Conservation (phyloP, 192 early-diverging fungal genomes). For the Coemansia sp. region DNA sequence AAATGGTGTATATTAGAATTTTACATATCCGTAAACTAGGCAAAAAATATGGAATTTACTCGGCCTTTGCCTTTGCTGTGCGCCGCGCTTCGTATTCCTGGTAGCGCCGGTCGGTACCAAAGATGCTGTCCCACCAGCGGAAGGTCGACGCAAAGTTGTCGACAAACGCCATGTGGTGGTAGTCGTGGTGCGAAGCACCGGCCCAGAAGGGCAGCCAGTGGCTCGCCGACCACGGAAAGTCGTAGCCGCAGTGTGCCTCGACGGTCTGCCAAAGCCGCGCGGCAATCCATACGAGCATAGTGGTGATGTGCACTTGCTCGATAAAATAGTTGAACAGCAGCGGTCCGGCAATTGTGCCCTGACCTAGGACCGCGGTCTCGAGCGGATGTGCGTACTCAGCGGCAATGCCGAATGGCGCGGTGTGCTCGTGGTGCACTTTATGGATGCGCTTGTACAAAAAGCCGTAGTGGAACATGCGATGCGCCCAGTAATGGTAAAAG, state of each 20-base stretch:
- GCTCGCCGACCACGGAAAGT: constrained; percentile 84
- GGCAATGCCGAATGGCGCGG: constrained; percentile 74
- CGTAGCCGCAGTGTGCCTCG: constrained; percentile 76
- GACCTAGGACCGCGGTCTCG: constrained; percentile 68
- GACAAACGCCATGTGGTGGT: constrained; percentile 71
- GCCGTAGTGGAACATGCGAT: constrained; percentile 70
- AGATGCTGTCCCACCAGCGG: constrained; percentile 88
- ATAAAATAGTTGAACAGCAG: constrained; percentile 60
- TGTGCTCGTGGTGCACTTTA: constrained; percentile 78
- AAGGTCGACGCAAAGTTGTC: constrained; percentile 76
- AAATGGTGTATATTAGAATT: neutral
- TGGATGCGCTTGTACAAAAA: constrained; percentile 76
- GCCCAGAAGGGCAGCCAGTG: constrained; percentile 89
- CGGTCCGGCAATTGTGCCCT: constrained; percentile 64
- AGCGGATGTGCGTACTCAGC: constrained; percentile 76
- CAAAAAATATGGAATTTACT: neutral
- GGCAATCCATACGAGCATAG: constrained; percentile 71
- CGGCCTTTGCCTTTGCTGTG: constrained; percentile 26
- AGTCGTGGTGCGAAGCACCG: constrained; percentile 75
- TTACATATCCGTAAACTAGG: neutral
- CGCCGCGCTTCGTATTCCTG: constrained; percentile 54
- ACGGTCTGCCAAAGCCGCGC: constrained; percentile 67
- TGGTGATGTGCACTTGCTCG: constrained; percentile 68
- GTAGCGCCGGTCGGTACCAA: constrained; percentile 83
- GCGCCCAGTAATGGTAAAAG: constrained; percentile 73